These are phyloP conservation scores for Choiromyces venosus DNA, from an alignment of 495 filamentous ascomycete genomes.

Conservation along the genomic window DNA sequence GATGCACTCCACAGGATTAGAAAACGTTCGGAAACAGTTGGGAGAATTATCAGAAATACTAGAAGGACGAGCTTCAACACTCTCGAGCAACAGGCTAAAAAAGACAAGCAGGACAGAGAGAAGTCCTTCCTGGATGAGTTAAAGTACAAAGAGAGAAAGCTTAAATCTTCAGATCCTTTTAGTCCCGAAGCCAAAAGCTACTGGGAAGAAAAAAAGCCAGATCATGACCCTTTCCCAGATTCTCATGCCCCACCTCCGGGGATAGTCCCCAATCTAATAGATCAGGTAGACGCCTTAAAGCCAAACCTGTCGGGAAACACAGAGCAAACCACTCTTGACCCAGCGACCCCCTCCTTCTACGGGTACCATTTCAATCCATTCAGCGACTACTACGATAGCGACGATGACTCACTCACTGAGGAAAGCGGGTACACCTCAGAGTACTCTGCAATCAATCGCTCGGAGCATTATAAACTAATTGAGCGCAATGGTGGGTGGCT, in stretches of 20 bases:
- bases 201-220: not conserved
- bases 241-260: not conserved
- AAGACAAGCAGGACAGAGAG: not conserved
- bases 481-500: not conserved
- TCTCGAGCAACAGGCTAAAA: not conserved
- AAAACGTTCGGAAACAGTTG: not conserved
- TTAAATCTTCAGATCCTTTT: not conserved
- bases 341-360: not conserved
- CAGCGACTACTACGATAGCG: not conserved
- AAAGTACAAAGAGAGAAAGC: not conserved
- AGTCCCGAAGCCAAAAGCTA: not conserved
- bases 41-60: not conserved
- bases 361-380: not conserved
- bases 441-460: not conserved
- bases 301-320: not conserved
- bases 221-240: not conserved
- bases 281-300: not conserved
- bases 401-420: not conserved
- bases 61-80: not conserved
- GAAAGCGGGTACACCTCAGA: not conserved
- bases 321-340: not conserved
- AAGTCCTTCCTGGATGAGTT: not conserved
- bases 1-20: not conserved
- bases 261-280: not conserved
- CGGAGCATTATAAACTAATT: not conserved